Evolutionary conservation across 441 rosid species (phyloP), one percentile per base, ranked within the genome.

Genomic region (Populus hybrid): DNA sequence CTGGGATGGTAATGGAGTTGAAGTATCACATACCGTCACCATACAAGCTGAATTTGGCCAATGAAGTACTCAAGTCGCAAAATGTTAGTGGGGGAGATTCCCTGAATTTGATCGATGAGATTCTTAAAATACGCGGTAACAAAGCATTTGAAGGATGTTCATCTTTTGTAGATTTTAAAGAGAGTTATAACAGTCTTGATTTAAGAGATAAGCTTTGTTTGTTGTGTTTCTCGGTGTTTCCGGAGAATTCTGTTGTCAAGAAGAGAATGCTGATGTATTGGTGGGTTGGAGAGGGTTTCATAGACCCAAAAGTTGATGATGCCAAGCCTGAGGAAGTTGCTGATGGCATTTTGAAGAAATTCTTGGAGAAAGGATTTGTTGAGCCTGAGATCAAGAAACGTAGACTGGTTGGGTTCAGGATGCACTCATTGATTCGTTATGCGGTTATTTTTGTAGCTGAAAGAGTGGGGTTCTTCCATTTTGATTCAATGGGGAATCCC

Each of bases 251-350:
- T 11, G 84, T 75, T 75, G 80, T 89, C 16, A 87, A 82, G 40
- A 86, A 86, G 80, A 86, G 88, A 64, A 40, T 88, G 75, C 72
- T 88, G 26, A 83, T 77, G 77, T 81, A 82, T 69, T 89, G 89
- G 94, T 90, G 91, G 92, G 64, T 86, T 14, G 90, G 88, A 10
- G 89, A 90, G 64, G 81, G 82, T 0, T 63, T 85, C 8, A 40
- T 87, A 32, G 6, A 0, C 4, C 74, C 81, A 50, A 3, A 21
- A 34, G 59, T 1, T 8, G 38, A 61, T 20, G 26, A 53, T 42
- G 26, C 6, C n/a, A 75, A 35, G 2, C 83, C 83, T 0, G 85
- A 75, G 73, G 21, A 65, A 4, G 57, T 2, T 40, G 86, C 85
- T 2, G 59, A 67, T 9, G 4, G 0, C 0, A 78, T 84, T 74